A percentile compares a stretch with the other conserved stretches of the same genome.
These are phyloP conservation scores for Setaria viridis DNA, from an alignment of 202 grass and related monocot genomes.

Conservation along the genomic window DNA sequence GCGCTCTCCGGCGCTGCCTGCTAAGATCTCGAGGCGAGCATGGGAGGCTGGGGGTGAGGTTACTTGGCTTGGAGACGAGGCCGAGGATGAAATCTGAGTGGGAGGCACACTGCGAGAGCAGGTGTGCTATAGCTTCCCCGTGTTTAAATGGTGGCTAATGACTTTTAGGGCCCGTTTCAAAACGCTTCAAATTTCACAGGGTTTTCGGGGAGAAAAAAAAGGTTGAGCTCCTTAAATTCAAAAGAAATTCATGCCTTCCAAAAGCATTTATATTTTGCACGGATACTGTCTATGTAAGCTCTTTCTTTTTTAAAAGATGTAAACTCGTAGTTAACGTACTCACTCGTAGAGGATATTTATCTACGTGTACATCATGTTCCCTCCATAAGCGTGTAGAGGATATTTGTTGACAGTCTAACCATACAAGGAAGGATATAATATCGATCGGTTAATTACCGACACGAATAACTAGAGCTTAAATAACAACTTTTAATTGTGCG, in stretches of 20 bases:
- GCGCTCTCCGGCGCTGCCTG: slow-evolving; percentile 4
- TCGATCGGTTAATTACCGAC: no score
- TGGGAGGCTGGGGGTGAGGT: neutral
- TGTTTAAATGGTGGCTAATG: slow-evolving; percentile 3
- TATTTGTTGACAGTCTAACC: no score
- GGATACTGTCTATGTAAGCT: no score
- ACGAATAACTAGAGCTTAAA: neutral
- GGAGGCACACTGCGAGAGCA: slow-evolving; percentile 4
- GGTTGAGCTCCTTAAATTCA: neutral
- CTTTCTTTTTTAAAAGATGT: no score
- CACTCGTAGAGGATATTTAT: no score
- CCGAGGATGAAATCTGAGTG: slow-evolving; percentile 35
- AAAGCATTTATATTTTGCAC: no score
- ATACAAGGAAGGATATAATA: no score
- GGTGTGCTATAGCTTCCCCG: neutral
- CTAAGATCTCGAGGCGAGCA: slow-evolving; percentile 38
- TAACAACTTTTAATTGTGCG: neutral
- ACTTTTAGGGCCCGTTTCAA: neutral
- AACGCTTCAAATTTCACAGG: slow-evolving; percentile 1
- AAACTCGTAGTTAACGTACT: no score
- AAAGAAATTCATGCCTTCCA: neutral
- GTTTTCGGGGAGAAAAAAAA: neutral
- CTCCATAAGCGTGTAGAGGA: no score
- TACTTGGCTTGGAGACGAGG: slow-evolving; percentile 31
- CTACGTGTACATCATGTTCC: no score